These are phyloP conservation scores for Casuarina equisetifolia DNA, from an alignment of 306 rosid species.

Conservation along the genomic window DNA sequence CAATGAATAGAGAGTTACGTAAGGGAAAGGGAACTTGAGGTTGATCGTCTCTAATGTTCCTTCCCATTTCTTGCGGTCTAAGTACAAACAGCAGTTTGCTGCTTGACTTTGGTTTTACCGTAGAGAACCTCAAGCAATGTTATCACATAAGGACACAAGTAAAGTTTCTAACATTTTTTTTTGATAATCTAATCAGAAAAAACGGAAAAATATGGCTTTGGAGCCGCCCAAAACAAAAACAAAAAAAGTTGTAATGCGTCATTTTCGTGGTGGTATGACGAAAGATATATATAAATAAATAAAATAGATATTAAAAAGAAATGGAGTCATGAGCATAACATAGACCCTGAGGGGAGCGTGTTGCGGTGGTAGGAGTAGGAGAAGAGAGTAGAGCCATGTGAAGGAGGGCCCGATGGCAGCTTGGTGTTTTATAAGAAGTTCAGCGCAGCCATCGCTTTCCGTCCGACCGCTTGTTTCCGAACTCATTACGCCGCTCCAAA, in stretches of 20 bases:
- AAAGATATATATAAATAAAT: no score
- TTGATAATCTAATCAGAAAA: background rate
- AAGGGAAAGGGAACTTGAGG: conserved; percentile 33
- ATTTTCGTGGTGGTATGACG: no score
- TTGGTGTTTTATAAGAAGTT: conserved; percentile 31
- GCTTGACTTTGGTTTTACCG: conserved; percentile 40
- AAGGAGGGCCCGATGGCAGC: conserved; percentile 60
- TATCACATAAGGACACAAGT: background rate
- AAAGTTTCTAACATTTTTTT: conserved; percentile 1
- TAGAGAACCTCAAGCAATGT: conserved; percentile 40
- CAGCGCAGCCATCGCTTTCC: conserved; percentile 37
- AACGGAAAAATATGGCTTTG: no score
- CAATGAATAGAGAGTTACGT: conserved; percentile 43
- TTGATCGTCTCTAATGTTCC: conserved; percentile 11
- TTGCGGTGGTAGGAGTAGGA: background rate
- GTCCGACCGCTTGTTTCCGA: conserved; percentile 4
- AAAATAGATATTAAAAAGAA: background rate
- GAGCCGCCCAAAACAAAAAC: background rate
- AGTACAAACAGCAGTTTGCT: conserved; percentile 11
- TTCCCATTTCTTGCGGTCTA: conserved; percentile 7
- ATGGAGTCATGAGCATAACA: background rate
- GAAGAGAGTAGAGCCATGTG: conserved; percentile 44
- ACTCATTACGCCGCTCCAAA: background rate
- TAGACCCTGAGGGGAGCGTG: conserved; percentile 19
- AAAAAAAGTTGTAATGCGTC: no score